Percentiles rank a stretch among this genome's conserved stretches.
Conservation (phyloP, 768 basidiomycete species). For the Leucocoprinus birnbaumii region DNA sequence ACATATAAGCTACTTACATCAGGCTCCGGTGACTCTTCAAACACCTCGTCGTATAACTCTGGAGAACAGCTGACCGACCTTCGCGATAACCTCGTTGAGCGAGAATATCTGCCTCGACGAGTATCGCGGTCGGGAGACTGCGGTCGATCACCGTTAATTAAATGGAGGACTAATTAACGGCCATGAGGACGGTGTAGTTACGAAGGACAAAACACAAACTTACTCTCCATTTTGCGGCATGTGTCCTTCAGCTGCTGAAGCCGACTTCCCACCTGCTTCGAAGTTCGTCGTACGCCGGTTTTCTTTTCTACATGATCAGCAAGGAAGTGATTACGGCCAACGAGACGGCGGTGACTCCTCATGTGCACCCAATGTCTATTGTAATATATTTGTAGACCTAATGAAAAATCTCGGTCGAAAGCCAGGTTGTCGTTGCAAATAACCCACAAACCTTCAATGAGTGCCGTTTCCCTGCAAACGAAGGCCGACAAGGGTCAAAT, state of each 20-base stretch:
- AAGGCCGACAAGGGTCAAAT: background rate
- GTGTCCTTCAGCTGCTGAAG: slow-evolving; percentile 77
- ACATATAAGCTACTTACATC: background rate
- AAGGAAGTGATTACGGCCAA: slow-evolving; percentile 76
- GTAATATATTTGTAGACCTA: slow-evolving; percentile 64
- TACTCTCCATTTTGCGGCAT: slow-evolving; percentile 35
- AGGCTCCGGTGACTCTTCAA: background rate
- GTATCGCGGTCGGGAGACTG: slow-evolving; percentile 3
- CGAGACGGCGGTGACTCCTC: slow-evolving; percentile 64
- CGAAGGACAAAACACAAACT: background rate
- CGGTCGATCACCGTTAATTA: slow-evolving; percentile 5
- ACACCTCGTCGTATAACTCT: background rate
- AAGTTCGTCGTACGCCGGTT: slow-evolving; percentile 64
- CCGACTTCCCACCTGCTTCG: slow-evolving; percentile 79
- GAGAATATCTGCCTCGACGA: background rate
- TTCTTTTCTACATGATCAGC: slow-evolving; percentile 66
- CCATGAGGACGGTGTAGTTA: background rate
- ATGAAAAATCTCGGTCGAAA: background rate
- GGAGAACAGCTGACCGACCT: slow-evolving; percentile 2
- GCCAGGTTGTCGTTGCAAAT: background rate
- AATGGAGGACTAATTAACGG: background rate
- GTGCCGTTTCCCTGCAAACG: slow-evolving; percentile 51
- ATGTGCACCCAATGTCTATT: slow-evolving; percentile 64
- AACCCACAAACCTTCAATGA: slow-evolving; percentile 56
- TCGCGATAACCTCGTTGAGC: background rate